Conservation (phyloP, 1,139 yeast species). For the Pichia cactophila region DNA sequence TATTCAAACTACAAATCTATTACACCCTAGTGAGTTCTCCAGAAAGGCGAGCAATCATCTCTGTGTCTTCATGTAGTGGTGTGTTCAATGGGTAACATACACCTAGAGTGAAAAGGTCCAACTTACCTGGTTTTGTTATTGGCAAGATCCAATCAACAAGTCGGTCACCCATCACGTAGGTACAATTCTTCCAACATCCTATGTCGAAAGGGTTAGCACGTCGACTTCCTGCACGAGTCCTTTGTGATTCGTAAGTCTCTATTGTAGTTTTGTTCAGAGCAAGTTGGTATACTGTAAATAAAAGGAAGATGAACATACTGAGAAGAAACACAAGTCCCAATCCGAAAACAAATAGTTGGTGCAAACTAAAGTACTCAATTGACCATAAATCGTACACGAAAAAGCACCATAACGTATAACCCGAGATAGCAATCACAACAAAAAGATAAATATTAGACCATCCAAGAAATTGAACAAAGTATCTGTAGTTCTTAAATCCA, state of each 20-base stretch:
- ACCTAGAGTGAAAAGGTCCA: constrained; percentile 14
- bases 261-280: constrained; percentile 68
- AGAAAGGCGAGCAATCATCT: not conserved
- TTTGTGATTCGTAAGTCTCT: constrained; percentile 61
- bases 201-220: constrained; percentile 63
- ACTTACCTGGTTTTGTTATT: constrained; percentile 21
- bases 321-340: constrained; percentile 57
- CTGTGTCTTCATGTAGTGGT: not conserved
- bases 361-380: constrained; percentile 46
- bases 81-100: constrained; percentile 12
- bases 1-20: too few species aligned
- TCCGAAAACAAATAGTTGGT: constrained; percentile 53
- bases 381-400: constrained; percentile 27
- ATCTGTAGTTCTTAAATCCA: constrained; percentile 75
- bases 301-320: constrained; percentile 52
- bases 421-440: constrained; percentile 34
- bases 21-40: not conserved
- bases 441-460: constrained; percentile 48
- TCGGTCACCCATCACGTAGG: constrained; percentile 60
- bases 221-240: constrained; percentile 35
- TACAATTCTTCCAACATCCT: constrained; percentile 58
- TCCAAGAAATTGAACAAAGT: constrained; percentile 64
- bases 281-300: constrained; percentile 54
- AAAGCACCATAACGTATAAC: constrained; percentile 41
- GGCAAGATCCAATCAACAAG: constrained; percentile 73